A percentile compares a stretch with the other conserved stretches of the same genome.
phyloP scores from a whole-genome alignment of 2,329 filamentous ascomycete genomes.

The Zymoseptoria brevis region DNA sequence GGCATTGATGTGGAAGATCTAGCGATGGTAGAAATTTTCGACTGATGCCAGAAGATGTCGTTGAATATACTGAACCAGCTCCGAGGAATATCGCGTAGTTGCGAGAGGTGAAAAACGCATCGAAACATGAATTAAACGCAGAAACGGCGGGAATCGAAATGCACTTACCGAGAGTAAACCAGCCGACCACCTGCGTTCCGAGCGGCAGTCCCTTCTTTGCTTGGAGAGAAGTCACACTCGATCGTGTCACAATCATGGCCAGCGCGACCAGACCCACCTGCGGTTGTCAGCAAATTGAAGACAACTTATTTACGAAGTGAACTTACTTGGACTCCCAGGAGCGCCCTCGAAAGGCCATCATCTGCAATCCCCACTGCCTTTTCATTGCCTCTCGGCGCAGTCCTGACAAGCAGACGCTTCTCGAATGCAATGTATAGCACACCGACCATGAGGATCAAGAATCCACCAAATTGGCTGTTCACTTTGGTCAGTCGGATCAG shows the following conservation, averaged over 20 bases:
- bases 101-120: not conserved
- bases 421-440: slow-evolving; percentile 74
- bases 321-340: slow-evolving; percentile 55
- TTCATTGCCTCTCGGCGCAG: slow-evolving; percentile 28
- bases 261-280: slow-evolving; percentile 70
- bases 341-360: slow-evolving; percentile 48
- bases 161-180: slow-evolving; percentile 61
- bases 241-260: slow-evolving; percentile 77
- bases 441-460: slow-evolving; percentile 69
- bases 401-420: slow-evolving; percentile 47
- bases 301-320: slow-evolving; percentile 32
- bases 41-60: not conserved
- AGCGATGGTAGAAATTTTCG: not conserved
- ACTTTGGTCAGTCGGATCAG: slow-evolving; percentile 1
- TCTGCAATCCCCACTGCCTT: slow-evolving; percentile 22
- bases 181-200: slow-evolving; percentile 82
- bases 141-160: not conserved
- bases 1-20: slow-evolving; percentile 5
- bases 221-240: slow-evolving; percentile 76
- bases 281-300: slow-evolving; percentile 3
- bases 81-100: not conserved
- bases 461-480: slow-evolving; percentile 61
- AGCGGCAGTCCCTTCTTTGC: slow-evolving; percentile 75
- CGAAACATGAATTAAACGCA: not conserved
- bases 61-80: not conserved